Percentiles rank a stretch among this genome's conserved stretches.
These are phyloP conservation scores for Schoenoplectus tabernaemontani DNA, from an alignment of 202 grass and related monocot species.

Conservation along the genomic window DNA sequence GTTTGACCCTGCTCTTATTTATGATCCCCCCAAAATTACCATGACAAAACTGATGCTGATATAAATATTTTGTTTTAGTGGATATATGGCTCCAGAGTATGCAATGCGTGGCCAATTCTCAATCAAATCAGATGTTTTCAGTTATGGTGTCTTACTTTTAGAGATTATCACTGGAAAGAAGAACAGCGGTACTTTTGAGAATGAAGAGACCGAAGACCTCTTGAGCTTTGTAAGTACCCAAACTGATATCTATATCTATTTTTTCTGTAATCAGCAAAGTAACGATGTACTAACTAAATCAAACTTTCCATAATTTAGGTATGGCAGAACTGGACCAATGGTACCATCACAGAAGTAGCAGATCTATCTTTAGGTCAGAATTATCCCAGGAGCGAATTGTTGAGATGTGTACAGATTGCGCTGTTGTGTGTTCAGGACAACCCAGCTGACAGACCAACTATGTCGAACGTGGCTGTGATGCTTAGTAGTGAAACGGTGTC, in stretches of 20 bases:
- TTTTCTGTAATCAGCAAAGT: not conserved
- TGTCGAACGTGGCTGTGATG: constrained; percentile 50
- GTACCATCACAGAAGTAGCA: constrained; percentile 18
- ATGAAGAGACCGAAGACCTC: constrained; percentile 10
- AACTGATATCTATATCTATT: not conserved
- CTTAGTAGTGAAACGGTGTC: constrained; percentile 32
- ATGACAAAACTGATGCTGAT: not conserved
- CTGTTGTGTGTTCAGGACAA: constrained; percentile 50
- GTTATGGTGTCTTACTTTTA: constrained; percentile 45
- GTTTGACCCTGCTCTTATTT: not conserved
- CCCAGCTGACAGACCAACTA: constrained; percentile 28
- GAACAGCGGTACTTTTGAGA: constrained; percentile 22
- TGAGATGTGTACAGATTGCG: constrained; percentile 42
- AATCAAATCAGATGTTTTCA: constrained; percentile 46
- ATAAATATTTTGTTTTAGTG: constrained; percentile 26
- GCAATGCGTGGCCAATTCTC: constrained; percentile 41
- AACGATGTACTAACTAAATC: not conserved
- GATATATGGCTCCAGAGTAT: constrained; percentile 67
- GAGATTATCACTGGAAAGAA: constrained; percentile 46
- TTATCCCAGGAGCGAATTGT: constrained; percentile 10
- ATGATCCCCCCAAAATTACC: not conserved
- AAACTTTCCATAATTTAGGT: constrained; percentile 18
- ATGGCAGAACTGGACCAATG: constrained; percentile 43
- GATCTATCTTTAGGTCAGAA: constrained; percentile 13
- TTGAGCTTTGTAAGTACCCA: constrained; percentile 33